phyloP scores from a whole-genome alignment of 2,329 filamentous ascomycete species.

The Neofusicoccum cordaticola region DNA sequence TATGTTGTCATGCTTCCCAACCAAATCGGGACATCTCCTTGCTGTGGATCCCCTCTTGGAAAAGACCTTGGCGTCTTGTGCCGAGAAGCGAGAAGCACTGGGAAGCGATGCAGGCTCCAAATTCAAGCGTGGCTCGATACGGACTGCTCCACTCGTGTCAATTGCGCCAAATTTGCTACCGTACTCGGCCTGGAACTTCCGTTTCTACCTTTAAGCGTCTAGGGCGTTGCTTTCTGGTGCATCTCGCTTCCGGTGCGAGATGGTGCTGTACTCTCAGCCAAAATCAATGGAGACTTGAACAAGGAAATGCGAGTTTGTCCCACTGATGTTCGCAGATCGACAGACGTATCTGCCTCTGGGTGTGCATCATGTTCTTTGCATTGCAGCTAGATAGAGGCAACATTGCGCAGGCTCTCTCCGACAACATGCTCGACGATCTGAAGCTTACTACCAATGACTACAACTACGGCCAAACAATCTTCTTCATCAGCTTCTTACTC shows the following conservation, averaged over 20 bases:
- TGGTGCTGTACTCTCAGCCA: not conserved
- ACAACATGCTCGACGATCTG: conserved; percentile 35
- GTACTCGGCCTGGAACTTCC: too few species aligned
- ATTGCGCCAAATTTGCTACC: too few species aligned
- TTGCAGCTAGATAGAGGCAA: conserved; percentile 52
- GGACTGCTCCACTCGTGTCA: not conserved
- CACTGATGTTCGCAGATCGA: conserved; percentile 42
- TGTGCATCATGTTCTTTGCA: conserved; percentile 55
- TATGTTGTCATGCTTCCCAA: conserved; percentile 27
- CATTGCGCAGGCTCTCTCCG: conserved; percentile 37
- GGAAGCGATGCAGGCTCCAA: not conserved
- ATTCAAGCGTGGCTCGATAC: not conserved
- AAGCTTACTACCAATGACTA: conserved; percentile 37
- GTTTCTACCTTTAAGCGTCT: not conserved
- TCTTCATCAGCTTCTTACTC: conserved; percentile 76
- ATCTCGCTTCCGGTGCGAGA: not conserved
- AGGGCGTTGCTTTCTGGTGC: not conserved
- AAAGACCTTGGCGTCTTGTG: not conserved
- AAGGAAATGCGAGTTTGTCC: not conserved
- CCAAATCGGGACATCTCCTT: too few species aligned
- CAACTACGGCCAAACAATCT: conserved; percentile 51
- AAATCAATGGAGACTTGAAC: too few species aligned
- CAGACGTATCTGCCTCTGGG: conserved; percentile 50
- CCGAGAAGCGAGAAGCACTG: not conserved
- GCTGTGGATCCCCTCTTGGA: not conserved